Percentiles rank a stretch among this genome's conserved stretches.
These are phyloP conservation scores for Platanthera zijinensis DNA, from an alignment of 106 monocot species.

Conservation along the genomic window DNA sequence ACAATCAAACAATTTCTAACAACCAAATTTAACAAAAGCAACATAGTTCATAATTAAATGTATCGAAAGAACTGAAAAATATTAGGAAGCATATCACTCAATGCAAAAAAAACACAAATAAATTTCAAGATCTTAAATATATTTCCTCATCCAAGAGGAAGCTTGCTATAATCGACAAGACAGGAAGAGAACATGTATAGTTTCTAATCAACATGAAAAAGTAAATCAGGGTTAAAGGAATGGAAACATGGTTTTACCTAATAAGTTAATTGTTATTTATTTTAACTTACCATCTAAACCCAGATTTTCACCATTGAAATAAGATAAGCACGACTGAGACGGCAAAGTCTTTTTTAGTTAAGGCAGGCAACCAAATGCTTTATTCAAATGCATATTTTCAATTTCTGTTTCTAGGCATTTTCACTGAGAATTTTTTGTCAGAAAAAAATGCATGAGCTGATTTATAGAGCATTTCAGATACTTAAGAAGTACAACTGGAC, in stretches of 20 bases:
- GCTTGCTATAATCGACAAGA: not conserved
- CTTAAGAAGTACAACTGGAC: not conserved
- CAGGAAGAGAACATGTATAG: not conserved
- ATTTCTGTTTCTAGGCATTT: not conserved
- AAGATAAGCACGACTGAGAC: not conserved
- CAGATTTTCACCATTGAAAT: not conserved
- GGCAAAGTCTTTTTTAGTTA: not conserved
- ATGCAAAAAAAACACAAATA: not conserved
- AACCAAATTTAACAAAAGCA: not conserved
- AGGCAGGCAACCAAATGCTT: conserved; percentile 5
- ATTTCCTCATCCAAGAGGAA: not conserved
- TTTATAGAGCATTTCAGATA: not conserved
- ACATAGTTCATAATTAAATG: not conserved
- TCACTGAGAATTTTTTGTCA: not conserved
- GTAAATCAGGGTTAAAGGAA: not conserved
- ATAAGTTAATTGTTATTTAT: not conserved
- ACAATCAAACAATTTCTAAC: not conserved
- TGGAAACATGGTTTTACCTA: not conserved
- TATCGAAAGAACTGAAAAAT: not conserved
- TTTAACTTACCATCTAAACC: not conserved
- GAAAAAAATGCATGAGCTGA: not conserved
- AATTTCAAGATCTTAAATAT: not conserved
- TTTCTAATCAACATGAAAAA: not conserved
- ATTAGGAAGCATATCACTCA: not conserved
- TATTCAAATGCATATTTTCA: not conserved